These are phyloP conservation scores for Fusarium domesticum DNA, from an alignment of 2,329 filamentous ascomycete species.

Conservation along the genomic window DNA sequence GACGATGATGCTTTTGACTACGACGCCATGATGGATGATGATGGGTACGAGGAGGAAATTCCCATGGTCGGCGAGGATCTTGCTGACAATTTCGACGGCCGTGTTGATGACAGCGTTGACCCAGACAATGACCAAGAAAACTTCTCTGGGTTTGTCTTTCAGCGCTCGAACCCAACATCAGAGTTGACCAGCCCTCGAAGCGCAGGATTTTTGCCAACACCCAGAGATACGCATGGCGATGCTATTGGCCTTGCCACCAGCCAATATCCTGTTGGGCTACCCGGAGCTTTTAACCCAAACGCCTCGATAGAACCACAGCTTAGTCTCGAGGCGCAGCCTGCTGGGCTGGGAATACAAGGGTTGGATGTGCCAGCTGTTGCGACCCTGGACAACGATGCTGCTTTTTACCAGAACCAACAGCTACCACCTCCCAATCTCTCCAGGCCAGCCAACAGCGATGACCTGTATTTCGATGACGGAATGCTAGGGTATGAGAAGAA, in stretches of 20 bases:
- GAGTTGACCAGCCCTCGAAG: constrained; percentile 49
- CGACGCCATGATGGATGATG: constrained; percentile 63
- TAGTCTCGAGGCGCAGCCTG: constrained; percentile 17
- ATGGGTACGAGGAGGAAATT: constrained; percentile 51
- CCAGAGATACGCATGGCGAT: constrained; percentile 53
- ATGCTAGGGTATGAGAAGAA: constrained; percentile 45
- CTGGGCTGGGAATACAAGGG: constrained; percentile 46
- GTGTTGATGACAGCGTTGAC: constrained; percentile 24
- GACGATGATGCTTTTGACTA: constrained; percentile 61
- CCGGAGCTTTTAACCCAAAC: constrained; percentile 17
- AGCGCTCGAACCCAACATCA: constrained; percentile 52
- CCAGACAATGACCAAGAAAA: constrained; percentile 49
- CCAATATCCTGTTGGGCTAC: constrained; percentile 40
- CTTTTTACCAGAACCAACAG: constrained; percentile 23
- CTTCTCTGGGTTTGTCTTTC: constrained; percentile 58
- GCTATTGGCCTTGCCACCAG: constrained; percentile 57
- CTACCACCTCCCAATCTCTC: constrained; percentile 11
- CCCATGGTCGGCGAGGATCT: constrained; percentile 31
- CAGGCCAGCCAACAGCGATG: constrained; percentile 45
- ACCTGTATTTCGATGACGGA: constrained; percentile 69
- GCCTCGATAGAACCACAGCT: constrained; percentile 10
- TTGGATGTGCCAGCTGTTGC: constrained; percentile 22
- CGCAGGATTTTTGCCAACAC: constrained; percentile 48
- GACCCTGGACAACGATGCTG: constrained; percentile 18
- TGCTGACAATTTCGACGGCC: constrained; percentile 22